These are phyloP conservation scores for Allantophomopsis lycopodina DNA, from an alignment of 2,329 filamentous ascomycete genomes.

Conservation along the genomic window DNA sequence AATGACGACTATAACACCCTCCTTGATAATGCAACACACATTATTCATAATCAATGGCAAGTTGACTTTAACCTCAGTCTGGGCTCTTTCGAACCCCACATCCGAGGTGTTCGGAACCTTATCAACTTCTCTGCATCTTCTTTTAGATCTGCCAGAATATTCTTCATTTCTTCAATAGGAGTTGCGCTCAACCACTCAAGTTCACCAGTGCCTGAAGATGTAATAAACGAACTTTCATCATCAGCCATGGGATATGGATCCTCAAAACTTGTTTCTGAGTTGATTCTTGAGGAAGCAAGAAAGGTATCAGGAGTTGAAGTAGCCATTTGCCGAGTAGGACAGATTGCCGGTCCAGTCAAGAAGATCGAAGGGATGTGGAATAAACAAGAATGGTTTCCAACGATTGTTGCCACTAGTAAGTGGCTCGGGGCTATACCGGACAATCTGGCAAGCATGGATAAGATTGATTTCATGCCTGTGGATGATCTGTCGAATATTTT, in stretches of 20 bases:
- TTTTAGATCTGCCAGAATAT: constrained; percentile 1
- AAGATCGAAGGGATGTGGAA: constrained; percentile 22
- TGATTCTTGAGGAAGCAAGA: constrained; percentile 26
- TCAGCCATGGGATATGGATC: constrained; percentile 18
- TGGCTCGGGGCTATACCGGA: constrained; percentile 21
- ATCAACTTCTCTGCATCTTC: constrained; percentile 7
- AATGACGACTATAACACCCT: neutral
- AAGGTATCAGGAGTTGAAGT: constrained; percentile 22
- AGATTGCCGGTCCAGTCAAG: constrained; percentile 26
- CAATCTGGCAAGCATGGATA: constrained; percentile 16
- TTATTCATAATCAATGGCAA: constrained; percentile 27
- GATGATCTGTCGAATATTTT: constrained; percentile 23
- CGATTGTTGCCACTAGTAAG: constrained; percentile 21
- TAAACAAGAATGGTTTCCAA: constrained; percentile 25
- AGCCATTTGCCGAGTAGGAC: constrained; percentile 29
- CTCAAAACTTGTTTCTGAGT: constrained; percentile 13
- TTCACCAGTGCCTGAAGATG: constrained; percentile 21
- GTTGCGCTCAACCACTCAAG: constrained; percentile 6
- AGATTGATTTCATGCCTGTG: constrained; percentile 26
- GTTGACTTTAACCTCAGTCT: constrained; percentile 25
- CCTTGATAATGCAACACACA: constrained; percentile 17
- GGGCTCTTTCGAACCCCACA: constrained; percentile 17
- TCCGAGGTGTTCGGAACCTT: constrained; percentile 22
- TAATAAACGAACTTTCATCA: constrained; percentile 17
- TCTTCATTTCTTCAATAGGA: constrained; percentile 10